These are phyloP conservation scores for Psilocybe azurescens DNA, from an alignment of 768 basidiomycete species.

Conservation along the genomic window DNA sequence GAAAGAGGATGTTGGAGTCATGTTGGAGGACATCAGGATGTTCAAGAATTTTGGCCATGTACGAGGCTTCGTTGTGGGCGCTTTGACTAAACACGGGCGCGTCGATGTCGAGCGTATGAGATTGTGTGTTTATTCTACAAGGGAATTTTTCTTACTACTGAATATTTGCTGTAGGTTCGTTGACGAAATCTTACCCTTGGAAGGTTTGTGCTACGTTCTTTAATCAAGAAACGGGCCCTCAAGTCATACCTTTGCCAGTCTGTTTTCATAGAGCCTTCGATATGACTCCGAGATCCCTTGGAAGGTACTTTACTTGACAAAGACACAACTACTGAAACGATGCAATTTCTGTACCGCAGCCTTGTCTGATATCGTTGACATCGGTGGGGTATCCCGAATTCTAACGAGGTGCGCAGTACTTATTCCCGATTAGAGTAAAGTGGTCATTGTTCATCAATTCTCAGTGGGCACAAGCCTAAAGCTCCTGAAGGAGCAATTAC, in stretches of 20 bases:
- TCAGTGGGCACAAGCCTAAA: constrained; percentile 57
- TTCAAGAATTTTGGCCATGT: constrained; percentile 60
- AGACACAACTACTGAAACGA: neutral
- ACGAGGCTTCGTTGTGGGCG: constrained; percentile 71
- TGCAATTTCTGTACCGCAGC: constrained; percentile 33
- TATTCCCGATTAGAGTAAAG: neutral
- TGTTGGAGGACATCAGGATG: constrained; percentile 71
- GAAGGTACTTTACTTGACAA: constrained; percentile 45
- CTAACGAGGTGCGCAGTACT: constrained; percentile 67
- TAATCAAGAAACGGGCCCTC: neutral
- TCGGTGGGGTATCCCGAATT: constrained; percentile 74
- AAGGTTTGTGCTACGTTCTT: constrained; percentile 50
- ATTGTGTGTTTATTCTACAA: constrained; percentile 41
- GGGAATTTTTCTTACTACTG: neutral
- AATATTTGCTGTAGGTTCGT: constrained; percentile 47
- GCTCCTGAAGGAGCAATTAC: constrained; percentile 46
- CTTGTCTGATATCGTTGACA: constrained; percentile 51
- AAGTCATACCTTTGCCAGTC: constrained; percentile 44
- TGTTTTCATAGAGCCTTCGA: constrained; percentile 85
- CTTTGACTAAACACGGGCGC: constrained; percentile 58
- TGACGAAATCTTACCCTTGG: constrained; percentile 59
- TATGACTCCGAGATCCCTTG: constrained; percentile 59
- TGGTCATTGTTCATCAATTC: no score
- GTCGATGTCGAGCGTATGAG: constrained; percentile 66
- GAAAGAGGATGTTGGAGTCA: constrained; percentile 66